Base-by-base conservation (phyloP, 1,284 basidiomycete species). In the Schizopora paradoxa region DNA sequence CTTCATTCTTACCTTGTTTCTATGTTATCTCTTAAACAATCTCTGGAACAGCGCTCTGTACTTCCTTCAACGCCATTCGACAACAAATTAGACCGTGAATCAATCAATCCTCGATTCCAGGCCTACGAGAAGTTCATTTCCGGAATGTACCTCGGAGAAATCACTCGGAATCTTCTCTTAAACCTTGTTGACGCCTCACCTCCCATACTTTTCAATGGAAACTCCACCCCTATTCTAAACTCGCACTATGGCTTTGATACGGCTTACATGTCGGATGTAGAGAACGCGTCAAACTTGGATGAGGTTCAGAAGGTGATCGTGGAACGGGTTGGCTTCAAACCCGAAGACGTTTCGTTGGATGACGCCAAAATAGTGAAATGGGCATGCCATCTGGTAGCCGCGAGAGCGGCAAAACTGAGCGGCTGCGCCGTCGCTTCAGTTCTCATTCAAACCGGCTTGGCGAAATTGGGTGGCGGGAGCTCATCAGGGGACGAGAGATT, bases 81-180 rank as follows among this genome's bases (percentile, higher is more conserved):
- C 67, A 94, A 91, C 68, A 80, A 86, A 56, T 72, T 98, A 18
- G 95, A 99, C 64, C 82, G 96, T 45, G 79, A 87, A 60, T 91
- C 87, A 41, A 97, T 98, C 65, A 97, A 98, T 60, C 92, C 93
- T 42, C 76, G 83, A 43, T 90, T 84, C 61, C 95, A 99, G 65
- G 86, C 88, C 2, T 99, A 94, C 60, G 96, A 99, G 66, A 99
- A 99, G 71, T 92, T 97, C 72, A 90, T 99, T 55, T 96, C 92
- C 2, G 96, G 96, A 50, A 98, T 99, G 94, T 98, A 99, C 66
- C 80, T 98, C 31, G 95, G 95, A 48, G 95, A 99, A 67, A 81
- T 98, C 54, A 79, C 86, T 16, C 85, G 95, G 40, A 88, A 89
- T 58, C 72, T 96, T 52, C 72, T 98, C 38, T 72, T 95, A 23